Conservation (phyloP, 768 basidiomycete genomes). For the Solioccasus polychromus region DNA sequence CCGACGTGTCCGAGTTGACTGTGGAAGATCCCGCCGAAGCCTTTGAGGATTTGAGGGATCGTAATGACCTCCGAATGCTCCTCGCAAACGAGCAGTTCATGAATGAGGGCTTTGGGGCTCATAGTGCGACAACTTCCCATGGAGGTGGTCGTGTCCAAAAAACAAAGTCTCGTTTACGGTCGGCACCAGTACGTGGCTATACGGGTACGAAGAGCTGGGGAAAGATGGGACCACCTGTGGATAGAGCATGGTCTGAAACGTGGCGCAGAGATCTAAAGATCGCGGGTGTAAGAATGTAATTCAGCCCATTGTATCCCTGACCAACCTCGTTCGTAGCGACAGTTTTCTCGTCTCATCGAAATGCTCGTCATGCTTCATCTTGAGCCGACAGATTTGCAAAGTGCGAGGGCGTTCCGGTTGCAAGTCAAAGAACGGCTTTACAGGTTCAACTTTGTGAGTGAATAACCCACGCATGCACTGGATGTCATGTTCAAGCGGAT, state of each 20-base stretch:
- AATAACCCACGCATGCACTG: neutral
- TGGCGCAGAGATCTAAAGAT: constrained; percentile 86
- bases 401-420: constrained; percentile 68
- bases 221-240: constrained; percentile 74
- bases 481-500: neutral
- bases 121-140: constrained; percentile 36
- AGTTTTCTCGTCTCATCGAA: constrained; percentile 89
- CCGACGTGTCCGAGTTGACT: constrained; percentile 83
- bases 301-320: neutral
- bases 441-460: constrained; percentile 88
- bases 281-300: constrained; percentile 59
- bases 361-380: constrained; percentile 81
- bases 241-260: constrained; percentile 73
- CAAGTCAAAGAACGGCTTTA: constrained; percentile 95
- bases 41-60: constrained; percentile 94
- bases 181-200: constrained; percentile 21
- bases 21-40: constrained; percentile 98
- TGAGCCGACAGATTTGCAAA: constrained; percentile 54
- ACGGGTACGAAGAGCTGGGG: constrained; percentile 37
- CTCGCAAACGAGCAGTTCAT: constrained; percentile 63
- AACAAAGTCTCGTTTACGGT: constrained; percentile 38
- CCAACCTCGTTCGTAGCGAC: constrained; percentile 54
- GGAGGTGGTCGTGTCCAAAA: constrained; percentile 45
- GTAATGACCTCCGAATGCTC: constrained; percentile 83
- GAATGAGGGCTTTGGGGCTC: constrained; percentile 61